These are phyloP conservation scores for Cutaneotrichosporon dermatis DNA, from an alignment of 1,284 basidiomycete genomes.

Conservation along the genomic window DNA sequence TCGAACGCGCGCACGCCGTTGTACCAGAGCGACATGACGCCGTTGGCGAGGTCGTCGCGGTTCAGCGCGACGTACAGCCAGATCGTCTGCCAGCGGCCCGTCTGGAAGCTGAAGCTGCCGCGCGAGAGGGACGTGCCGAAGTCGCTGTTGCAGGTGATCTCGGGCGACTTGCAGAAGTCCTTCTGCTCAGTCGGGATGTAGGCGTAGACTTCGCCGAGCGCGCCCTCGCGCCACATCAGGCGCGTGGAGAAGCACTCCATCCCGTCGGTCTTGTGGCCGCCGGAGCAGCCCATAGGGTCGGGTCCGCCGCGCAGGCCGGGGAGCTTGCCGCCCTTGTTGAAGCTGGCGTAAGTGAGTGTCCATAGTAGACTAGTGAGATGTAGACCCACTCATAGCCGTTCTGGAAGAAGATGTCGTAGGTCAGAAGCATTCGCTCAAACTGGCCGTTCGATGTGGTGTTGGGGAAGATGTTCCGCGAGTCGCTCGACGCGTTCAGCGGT, in stretches of 20 bases:
- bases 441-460: constrained; percentile 30
- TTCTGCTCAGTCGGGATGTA: constrained; percentile 42
- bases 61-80: constrained; percentile 48
- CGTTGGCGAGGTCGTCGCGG: constrained; percentile 38
- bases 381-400: constrained; percentile 29
- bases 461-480: constrained; percentile 9
- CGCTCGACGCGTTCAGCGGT: constrained; percentile 22
- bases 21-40: constrained; percentile 42
- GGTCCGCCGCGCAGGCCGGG: constrained; percentile 48
- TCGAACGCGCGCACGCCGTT: constrained; percentile 42
- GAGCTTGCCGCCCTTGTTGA: constrained; percentile 47
- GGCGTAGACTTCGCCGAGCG: constrained; percentile 48
- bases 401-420: constrained; percentile 44
- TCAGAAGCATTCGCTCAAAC: constrained; percentile 40
- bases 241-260: constrained; percentile 46
- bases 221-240: constrained; percentile 47
- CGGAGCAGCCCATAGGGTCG: constrained; percentile 42
- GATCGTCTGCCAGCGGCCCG: constrained; percentile 45
- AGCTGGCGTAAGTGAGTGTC: constrained; percentile 4
- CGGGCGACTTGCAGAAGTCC: constrained; percentile 31
- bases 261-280: constrained; percentile 45
- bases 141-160: constrained; percentile 46
- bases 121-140: constrained; percentile 49
- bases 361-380: too few relatives aligned
- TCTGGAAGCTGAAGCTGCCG: constrained; percentile 40